These are phyloP conservation scores for Trypanosoma rangeli DNA, from an alignment of 208 protist species.

Conservation along the genomic window DNA sequence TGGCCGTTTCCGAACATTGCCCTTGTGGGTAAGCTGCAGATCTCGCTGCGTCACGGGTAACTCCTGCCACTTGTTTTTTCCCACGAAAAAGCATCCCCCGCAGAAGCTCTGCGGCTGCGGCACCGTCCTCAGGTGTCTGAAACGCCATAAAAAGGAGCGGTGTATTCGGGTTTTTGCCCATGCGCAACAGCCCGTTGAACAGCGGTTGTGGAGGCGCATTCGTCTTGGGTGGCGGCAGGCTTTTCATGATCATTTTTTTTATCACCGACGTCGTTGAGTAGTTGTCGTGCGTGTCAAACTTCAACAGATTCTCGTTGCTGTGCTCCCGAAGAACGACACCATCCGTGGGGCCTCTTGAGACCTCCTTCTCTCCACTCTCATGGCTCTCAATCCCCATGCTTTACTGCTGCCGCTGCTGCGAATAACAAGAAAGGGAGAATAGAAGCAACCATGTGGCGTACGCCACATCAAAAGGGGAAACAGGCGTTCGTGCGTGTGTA, in stretches of 20 bases:
- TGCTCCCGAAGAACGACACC: conserved; percentile 55
- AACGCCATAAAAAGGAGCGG: conserved; percentile 82
- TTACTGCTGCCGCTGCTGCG: background rate
- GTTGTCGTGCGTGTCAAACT: conserved; percentile 85
- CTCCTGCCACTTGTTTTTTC: conserved; percentile 53
- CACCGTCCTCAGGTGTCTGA: conserved; percentile 52
- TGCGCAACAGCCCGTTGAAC: conserved; percentile 72
- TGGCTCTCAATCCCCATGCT: conserved; percentile 20
- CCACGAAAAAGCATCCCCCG: conserved; percentile 49
- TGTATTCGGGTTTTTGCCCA: conserved; percentile 87
- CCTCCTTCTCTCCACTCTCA: conserved; percentile 15
- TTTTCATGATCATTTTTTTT: conserved; percentile 75
- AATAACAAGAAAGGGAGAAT: background rate
- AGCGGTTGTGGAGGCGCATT: conserved; percentile 45
- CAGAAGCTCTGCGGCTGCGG: conserved; percentile 45
- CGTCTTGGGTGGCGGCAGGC: conserved; percentile 35
- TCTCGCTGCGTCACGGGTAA: conserved; percentile 54
- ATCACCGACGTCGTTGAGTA: conserved; percentile 77
- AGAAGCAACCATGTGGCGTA: background rate
- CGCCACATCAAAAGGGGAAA: background rate
- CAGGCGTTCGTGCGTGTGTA: background rate
- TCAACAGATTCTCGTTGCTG: conserved; percentile 87
- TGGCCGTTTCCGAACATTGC: conserved; percentile 45
- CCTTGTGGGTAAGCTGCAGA: conserved; percentile 78
- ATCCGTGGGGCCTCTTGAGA: background rate